Conservation (phyloP, 2,329 filamentous ascomycete genomes). For the Colletotrichum destructivum region DNA sequence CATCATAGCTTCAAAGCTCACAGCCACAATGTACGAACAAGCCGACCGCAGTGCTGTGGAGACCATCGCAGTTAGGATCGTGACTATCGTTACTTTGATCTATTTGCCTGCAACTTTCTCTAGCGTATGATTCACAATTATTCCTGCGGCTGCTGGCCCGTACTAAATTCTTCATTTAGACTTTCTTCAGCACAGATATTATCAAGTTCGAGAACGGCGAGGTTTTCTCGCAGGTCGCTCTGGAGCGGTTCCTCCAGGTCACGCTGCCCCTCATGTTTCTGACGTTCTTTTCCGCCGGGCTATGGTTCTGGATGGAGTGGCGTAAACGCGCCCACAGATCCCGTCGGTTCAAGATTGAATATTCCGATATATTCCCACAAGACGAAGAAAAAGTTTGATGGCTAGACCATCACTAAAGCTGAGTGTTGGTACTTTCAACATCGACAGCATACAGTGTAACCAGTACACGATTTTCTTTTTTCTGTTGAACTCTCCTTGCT, state of each 20-base stretch:
- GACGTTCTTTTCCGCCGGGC: constrained; percentile 15
- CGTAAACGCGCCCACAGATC: neutral
- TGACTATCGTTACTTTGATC: constrained; percentile 48
- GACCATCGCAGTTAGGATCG: constrained; percentile 47
- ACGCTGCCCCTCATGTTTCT: constrained; percentile 26
- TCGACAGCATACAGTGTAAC: too few relatives aligned
- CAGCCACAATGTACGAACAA: constrained; percentile 48
- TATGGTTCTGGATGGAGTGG: constrained; percentile 26
- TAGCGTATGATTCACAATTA: constrained; percentile 2
- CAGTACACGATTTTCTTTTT: too few relatives aligned
- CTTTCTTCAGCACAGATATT: constrained; percentile 34
- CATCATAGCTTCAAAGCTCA: neutral
- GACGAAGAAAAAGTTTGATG: neutral
- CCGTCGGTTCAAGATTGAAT: neutral
- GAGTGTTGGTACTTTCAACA: too few relatives aligned
- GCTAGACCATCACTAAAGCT: too few relatives aligned
- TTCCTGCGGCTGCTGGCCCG: too few relatives aligned
- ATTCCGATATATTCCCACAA: neutral
- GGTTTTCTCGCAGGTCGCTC: neutral
- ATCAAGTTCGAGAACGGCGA: constrained; percentile 17
- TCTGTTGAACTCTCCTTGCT: too few relatives aligned
- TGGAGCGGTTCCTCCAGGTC: constrained; percentile 23
- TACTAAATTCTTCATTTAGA: neutral
- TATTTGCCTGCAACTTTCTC: constrained; percentile 45
- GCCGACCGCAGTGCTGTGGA: constrained; percentile 48